A percentile compares a stretch with the other conserved stretches of the same genome.
Conservation (phyloP, 2,329 filamentous ascomycete species). For the Piedraia hortae region DNA sequence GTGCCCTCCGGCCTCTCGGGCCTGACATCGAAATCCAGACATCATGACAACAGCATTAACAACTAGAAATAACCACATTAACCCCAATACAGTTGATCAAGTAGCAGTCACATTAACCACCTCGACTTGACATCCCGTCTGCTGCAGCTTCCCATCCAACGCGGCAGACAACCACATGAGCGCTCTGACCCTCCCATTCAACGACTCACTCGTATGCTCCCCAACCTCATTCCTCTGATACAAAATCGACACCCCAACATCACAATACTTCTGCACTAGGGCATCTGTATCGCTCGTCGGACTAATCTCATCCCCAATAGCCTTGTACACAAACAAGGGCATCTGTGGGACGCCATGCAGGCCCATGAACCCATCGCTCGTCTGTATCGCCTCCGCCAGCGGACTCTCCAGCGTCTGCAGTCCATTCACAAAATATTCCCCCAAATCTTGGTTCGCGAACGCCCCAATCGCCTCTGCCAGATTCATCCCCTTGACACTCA, state of each 20-base stretch:
- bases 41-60: too few species aligned
- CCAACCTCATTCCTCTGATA: conserved; percentile 21
- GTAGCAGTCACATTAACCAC: too few species aligned
- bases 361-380: conserved; percentile 13
- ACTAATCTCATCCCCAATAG: conserved; percentile 20
- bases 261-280: conserved; percentile 18
- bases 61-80: too few species aligned
- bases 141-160: background rate
- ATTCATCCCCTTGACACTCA: conserved; percentile 8
- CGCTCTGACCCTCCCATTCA: conserved; percentile 12
- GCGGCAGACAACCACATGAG: conserved; percentile 5
- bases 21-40: too few species aligned
- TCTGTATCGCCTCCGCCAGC: conserved; percentile 7
- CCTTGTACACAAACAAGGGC: conserved; percentile 25
- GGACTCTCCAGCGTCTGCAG: conserved; percentile 5
- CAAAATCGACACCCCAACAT: conserved; percentile 15
- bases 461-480: conserved; percentile 6
- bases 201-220: conserved; percentile 14
- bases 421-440: conserved; percentile 17
- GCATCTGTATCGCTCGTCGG: conserved; percentile 18
- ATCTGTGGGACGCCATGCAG: conserved; percentile 19
- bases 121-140: background rate
- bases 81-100: too few species aligned
- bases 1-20: too few species aligned
- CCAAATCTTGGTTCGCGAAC: conserved; percentile 15